Conservation (phyloP, 257 asterid genomes). For the Penstemon eatonii region DNA sequence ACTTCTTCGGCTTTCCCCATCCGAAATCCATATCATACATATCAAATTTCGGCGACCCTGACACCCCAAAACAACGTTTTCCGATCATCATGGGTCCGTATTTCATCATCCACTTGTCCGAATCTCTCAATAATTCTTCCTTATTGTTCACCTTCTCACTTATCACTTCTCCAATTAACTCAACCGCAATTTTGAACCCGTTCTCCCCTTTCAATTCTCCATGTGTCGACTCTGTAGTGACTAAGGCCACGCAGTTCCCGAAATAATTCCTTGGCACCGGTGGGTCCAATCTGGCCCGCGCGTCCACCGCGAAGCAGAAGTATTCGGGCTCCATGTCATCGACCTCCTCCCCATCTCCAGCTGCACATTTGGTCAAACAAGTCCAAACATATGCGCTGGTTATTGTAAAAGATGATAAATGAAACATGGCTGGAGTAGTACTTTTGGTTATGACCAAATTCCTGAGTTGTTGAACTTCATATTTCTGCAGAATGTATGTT, state of each 20-base stretch:
- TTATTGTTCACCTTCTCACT: constrained; percentile 27
- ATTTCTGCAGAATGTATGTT: constrained; percentile 32
- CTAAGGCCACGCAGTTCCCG: not conserved
- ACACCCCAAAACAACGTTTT: constrained; percentile 36
- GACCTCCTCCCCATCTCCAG: not conserved
- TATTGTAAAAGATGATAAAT: constrained; percentile 25
- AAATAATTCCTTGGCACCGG: constrained; percentile 2
- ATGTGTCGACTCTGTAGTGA: not conserved
- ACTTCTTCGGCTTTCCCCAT: constrained; percentile 41
- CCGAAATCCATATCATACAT: constrained; percentile 43
- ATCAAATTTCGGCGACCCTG: constrained; percentile 47
- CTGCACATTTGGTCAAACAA: constrained; percentile 6
- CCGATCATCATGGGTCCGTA: constrained; percentile 9
- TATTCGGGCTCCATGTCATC: constrained; percentile 9
- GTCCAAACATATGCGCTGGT: constrained; percentile 9
- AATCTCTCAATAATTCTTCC: constrained; percentile 28
- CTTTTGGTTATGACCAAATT: constrained; percentile 19
- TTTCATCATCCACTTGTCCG: constrained; percentile 32
- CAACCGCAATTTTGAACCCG: constrained; percentile 38
- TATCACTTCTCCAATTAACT: constrained; percentile 35
- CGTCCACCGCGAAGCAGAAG: not conserved
- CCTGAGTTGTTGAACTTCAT: constrained; percentile 37
- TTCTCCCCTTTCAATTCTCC: constrained; percentile 23
- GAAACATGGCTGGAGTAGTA: constrained; percentile 16
- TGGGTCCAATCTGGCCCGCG: not conserved